phyloP scores from a whole-genome alignment of 768 basidiomycete genomes.

The Mycena vitilis region DNA sequence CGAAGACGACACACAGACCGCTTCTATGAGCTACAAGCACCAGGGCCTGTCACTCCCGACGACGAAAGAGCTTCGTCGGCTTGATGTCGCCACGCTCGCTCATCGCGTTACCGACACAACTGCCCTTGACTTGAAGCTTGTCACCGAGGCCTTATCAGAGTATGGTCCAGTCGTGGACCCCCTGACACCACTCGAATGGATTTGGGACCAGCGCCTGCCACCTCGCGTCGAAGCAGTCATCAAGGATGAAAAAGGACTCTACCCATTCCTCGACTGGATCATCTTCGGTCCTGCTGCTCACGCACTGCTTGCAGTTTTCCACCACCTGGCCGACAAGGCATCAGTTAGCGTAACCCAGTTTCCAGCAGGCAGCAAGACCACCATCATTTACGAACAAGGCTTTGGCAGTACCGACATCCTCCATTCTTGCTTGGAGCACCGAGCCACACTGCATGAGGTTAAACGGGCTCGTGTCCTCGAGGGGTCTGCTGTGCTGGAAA shows the following conservation, averaged over 20 bases:
- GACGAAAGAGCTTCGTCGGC: not conserved
- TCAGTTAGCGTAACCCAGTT: not conserved
- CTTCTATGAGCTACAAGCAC: no score
- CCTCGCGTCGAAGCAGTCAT: not conserved
- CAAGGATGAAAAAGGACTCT: not conserved
- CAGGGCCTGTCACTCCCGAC: no score
- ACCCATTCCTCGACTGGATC: slow-evolving; percentile 5
- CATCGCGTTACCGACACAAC: not conserved
- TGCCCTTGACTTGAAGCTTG: not conserved
- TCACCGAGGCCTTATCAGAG: not conserved
- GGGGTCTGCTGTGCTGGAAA: not conserved
- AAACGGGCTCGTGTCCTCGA: slow-evolving; percentile 1
- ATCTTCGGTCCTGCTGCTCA: not conserved
- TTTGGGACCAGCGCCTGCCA: not conserved
- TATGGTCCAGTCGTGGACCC: not conserved
- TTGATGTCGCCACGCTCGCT: not conserved
- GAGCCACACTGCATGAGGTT: not conserved
- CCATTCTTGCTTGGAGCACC: not conserved
- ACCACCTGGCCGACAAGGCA: not conserved
- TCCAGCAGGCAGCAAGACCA: not conserved
- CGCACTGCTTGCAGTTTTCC: not conserved
- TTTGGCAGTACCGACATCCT: slow-evolving; percentile 10
- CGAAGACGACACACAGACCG: no score
- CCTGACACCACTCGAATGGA: not conserved
- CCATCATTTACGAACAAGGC: not conserved